Conservation (phyloP, 2,329 filamentous ascomycete species). For the Aureobasidium namibiae region DNA sequence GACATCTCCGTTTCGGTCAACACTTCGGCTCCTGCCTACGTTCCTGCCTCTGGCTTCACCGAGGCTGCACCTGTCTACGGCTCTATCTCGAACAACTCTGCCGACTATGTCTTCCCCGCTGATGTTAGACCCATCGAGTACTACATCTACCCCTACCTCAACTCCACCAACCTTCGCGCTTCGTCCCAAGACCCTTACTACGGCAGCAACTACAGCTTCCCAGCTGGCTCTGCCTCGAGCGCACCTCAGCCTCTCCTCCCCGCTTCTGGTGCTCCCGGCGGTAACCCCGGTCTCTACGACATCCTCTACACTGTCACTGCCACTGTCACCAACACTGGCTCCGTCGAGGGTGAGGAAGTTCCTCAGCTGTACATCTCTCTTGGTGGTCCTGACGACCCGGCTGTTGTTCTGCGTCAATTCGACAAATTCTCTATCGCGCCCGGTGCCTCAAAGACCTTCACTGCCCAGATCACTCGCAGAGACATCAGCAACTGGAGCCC, state of each 20-base stretch:
- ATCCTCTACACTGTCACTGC: slow-evolving; percentile 59
- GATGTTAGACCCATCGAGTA: slow-evolving; percentile 43
- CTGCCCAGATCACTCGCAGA: slow-evolving; percentile 61
- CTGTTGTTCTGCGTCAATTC: slow-evolving; percentile 65
- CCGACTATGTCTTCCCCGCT: slow-evolving; percentile 61
- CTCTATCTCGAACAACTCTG: slow-evolving; percentile 52
- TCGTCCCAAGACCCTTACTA: slow-evolving; percentile 54
- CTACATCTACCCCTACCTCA: slow-evolving; percentile 68
- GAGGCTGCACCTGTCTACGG: slow-evolving; percentile 56
- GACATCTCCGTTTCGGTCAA: slow-evolving; percentile 49
- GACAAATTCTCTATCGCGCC: slow-evolving; percentile 65
- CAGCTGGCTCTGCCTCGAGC: slow-evolving; percentile 49
- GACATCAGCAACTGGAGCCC: slow-evolving; percentile 86
- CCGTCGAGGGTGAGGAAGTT: slow-evolving; percentile 58
- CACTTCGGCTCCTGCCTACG: slow-evolving; percentile 43
- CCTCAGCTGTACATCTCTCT: slow-evolving; percentile 70
- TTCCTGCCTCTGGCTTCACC: slow-evolving; percentile 54
- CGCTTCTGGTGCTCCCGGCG: slow-evolving; percentile 52
- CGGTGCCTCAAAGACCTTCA: slow-evolving; percentile 60
- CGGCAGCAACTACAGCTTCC: slow-evolving; percentile 53
- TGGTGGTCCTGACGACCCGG: slow-evolving; percentile 65
- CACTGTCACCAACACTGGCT: slow-evolving; percentile 64
- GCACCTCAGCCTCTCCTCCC: slow-evolving; percentile 50
- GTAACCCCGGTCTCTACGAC: slow-evolving; percentile 59
- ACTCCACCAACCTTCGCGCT: slow-evolving; percentile 49